Percentiles rank a stretch among this genome's conserved stretches.
Evolutionary conservation across 2,329 filamentous ascomycete species (phyloP).

Genomic region (Tothia fuscella): DNA sequence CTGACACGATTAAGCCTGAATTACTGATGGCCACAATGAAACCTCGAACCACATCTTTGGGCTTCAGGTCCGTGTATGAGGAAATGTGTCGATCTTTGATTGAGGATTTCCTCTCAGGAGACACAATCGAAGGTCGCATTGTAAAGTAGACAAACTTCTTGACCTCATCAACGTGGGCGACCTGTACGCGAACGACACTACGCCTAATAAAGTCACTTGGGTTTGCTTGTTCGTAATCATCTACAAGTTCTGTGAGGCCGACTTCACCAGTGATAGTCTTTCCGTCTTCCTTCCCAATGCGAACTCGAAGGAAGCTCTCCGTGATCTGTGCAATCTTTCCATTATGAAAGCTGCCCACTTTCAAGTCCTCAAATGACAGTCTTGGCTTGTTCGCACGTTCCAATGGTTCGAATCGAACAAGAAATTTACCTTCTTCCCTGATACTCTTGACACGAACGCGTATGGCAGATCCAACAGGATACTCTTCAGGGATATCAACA

Average conservation of each 20-base stretch:
- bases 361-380: slow-evolving; percentile 61
- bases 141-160: slow-evolving; percentile 82
- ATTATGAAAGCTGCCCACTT: slow-evolving; percentile 68
- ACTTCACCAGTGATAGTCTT: slow-evolving; percentile 74
- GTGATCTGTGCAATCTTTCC: slow-evolving; percentile 76
- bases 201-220: slow-evolving; percentile 67
- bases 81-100: slow-evolving; percentile 73
- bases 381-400: slow-evolving; percentile 74
- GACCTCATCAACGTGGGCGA: slow-evolving; percentile 64
- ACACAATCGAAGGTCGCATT: slow-evolving; percentile 71
- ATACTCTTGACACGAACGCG: slow-evolving; percentile 67
- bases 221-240: slow-evolving; percentile 75
- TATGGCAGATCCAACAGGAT: slow-evolving; percentile 81
- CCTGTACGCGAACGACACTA: slow-evolving; percentile 76
- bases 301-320: slow-evolving; percentile 72
- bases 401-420: too few relatives aligned
- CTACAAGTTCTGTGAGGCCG: slow-evolving; percentile 68
- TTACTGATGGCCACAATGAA: slow-evolving; percentile 87
- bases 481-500: slow-evolving; percentile 68
- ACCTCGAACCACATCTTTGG: slow-evolving; percentile 72
- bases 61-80: slow-evolving; percentile 55
- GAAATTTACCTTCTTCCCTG: slow-evolving; percentile 52
- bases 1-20: slow-evolving; percentile 74
- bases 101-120: slow-evolving; percentile 67
- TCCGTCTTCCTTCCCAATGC: slow-evolving; percentile 68